A percentile compares a stretch with the other conserved stretches of the same genome.
phyloP scores from a whole-genome alignment of 2,329 filamentous ascomycete genomes.

The Metarhizium humberi region DNA sequence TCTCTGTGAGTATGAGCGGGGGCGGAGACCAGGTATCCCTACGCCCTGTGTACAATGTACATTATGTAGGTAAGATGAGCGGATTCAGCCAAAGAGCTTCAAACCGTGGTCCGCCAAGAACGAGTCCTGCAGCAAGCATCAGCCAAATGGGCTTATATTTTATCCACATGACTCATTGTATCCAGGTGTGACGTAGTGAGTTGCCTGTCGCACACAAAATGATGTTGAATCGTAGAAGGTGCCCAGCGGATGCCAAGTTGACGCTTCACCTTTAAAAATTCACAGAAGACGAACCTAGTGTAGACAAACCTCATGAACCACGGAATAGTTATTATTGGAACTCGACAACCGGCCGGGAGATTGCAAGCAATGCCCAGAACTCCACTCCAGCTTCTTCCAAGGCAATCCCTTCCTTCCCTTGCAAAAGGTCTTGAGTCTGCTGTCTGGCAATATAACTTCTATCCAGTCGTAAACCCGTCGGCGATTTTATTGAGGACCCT shows the following conservation, averaged over 20 bases:
- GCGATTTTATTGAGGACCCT: neutral
- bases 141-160: neutral
- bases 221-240: neutral
- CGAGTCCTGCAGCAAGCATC: neutral
- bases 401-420: neutral
- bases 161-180: neutral
- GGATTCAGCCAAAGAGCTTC: neutral
- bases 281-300: neutral
- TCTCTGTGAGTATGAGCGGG: neutral
- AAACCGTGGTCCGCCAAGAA: neutral
- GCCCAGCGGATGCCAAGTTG: neutral
- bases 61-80: neutral
- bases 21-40: neutral
- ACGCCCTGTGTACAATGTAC: no score
- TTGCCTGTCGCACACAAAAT: neutral
- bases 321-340: neutral
- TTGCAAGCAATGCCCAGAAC: neutral
- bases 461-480: neutral
- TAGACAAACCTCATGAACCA: neutral
- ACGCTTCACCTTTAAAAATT: neutral
- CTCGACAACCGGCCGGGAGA: neutral
- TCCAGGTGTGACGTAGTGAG: neutral
- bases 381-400: neutral
- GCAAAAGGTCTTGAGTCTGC: neutral
- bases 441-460: neutral